Conservation (phyloP, 2,329 filamentous ascomycete genomes). For the Metarhizium guizhouense region DNA sequence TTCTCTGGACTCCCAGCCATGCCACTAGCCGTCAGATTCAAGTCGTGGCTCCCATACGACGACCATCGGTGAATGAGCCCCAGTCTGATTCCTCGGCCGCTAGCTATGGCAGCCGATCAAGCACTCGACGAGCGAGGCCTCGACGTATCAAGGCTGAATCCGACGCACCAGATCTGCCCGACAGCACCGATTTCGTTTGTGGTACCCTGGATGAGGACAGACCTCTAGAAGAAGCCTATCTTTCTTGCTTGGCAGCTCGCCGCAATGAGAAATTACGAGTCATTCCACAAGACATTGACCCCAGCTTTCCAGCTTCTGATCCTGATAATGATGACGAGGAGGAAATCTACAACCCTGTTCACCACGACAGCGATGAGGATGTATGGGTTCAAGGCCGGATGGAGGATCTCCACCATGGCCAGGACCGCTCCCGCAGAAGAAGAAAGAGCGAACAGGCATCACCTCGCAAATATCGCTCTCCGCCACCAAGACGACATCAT, state of each 20-base stretch:
- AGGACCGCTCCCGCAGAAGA: constrained; percentile 38
- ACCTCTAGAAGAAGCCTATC: constrained; percentile 86
- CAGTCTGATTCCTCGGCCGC: constrained; percentile 55
- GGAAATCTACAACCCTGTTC: constrained; percentile 48
- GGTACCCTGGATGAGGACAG: constrained; percentile 94
- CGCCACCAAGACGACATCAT: constrained; percentile 21
- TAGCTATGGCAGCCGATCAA: constrained; percentile 22
- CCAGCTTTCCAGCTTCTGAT: constrained; percentile 92
- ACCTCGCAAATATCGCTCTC: constrained; percentile 36
- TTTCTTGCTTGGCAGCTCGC: constrained; percentile 73
- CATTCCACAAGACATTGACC: constrained; percentile 95
- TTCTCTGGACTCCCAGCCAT: constrained; percentile 45
- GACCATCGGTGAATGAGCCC: constrained; percentile 32
- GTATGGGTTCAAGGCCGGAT: constrained; percentile 65
- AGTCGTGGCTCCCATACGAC: constrained; percentile 21
- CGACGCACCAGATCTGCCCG: constrained; percentile 74
- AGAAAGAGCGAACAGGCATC: constrained; percentile 42
- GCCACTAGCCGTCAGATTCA: constrained; percentile 28
- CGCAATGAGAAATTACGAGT: constrained; percentile 71
- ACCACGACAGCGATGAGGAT: constrained; percentile 57
- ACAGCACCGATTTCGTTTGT: constrained; percentile 98
- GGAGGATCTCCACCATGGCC: constrained; percentile 54
- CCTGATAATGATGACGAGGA: constrained; percentile 78
- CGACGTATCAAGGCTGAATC: constrained; percentile 18
- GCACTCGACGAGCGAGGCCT: constrained; percentile 18